Base-by-base conservation (phyloP, 139 green algal species). In the Diplosphaera chodatii region DNA sequence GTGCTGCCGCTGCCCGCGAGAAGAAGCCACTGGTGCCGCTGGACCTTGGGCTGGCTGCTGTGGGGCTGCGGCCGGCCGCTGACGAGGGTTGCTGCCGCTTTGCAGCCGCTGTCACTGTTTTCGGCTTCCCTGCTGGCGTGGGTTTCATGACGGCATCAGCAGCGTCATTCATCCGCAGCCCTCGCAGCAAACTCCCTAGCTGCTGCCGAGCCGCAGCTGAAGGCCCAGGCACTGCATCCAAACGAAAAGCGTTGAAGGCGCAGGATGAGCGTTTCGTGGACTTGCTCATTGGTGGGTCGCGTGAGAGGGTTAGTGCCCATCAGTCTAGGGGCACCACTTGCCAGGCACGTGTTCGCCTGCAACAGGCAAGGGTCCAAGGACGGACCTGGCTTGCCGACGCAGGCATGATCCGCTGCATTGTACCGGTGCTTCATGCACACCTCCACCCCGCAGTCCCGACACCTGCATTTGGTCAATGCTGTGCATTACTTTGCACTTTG, bases 381-480 rank as follows among this genome's bases (percentile, higher is more conserved):
- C 13, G 16, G 22, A 59, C 48, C 48, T 59, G 48, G 25, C 40
- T 48, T 25, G 15, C 78, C 78, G 1, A 33, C 1, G 67, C 90
- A 95, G 18, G 68, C 16, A 66, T 96, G 89, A 76, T 93, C 88
- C 1, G 67, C 18, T 4, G 63, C 41, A 23, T 59, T 59, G 16
- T 89, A 78, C 20, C 90, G 76, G 78, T 96, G 90, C 67, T 73
- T 79, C 18, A 94, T 68, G 74, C 90, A 96, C 4, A 93, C 79
- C 0, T 40, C 48, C 1, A 68, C 31, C 0, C 72, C 72, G 34
- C 78, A 84, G 15, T 78, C 74, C 30, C 34, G 63, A 30, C 72
- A 77, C 20, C 66, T 23, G 63, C 63, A 80, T 81, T 8, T 48
- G 37, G n/a, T n/a, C n/a, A n/a, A n/a, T n/a, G n/a, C n/a, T n/a